A percentile compares a stretch with the other conserved stretches of the same genome.
Evolutionary conservation across 1,284 basidiomycete genomes (phyloP).

Genomic region (Polyporus tsugae): DNA sequence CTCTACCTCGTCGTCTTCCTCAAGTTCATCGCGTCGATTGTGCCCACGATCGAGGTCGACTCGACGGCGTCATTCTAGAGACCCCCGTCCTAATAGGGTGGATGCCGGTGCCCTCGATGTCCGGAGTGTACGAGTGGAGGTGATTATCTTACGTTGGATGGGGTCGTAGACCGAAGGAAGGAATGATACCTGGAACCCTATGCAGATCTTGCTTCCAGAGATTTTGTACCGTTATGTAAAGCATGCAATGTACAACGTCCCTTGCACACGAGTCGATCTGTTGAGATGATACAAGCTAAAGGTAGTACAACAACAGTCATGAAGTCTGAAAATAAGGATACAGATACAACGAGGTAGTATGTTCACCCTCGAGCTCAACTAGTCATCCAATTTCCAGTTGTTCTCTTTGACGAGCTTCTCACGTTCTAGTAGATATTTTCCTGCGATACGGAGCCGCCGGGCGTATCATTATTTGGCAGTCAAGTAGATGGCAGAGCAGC

Average conservation of each 20-base stretch:
- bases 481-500: not conserved
- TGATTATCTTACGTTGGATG: slow-evolving; percentile 9
- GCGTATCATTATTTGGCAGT: not conserved
- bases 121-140: not conserved
- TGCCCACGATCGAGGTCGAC: slow-evolving; percentile 95
- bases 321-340: not conserved
- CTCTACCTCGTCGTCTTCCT: slow-evolving; percentile 96
- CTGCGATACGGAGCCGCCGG: slow-evolving; percentile 46
- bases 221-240: slow-evolving; percentile 37
- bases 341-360: not conserved
- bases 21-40: slow-evolving; percentile 95
- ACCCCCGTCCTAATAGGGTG: not conserved
- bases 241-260: slow-evolving; percentile 32
- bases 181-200: slow-evolving; percentile 38
- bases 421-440: slow-evolving; percentile 86
- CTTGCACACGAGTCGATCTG: not conserved
- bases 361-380: not conserved
- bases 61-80: slow-evolving; percentile 84
- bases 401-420: slow-evolving; percentile 86
- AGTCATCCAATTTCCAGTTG: slow-evolving; percentile 69
- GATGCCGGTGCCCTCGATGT: not conserved
- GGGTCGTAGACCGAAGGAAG: slow-evolving; percentile 30
- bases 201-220: slow-evolving; percentile 36
- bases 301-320: not conserved
- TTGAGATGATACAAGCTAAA: not conserved